Conservation (phyloP, 1,284 basidiomycete genomes). For the Fomitopsis schrenkii region DNA sequence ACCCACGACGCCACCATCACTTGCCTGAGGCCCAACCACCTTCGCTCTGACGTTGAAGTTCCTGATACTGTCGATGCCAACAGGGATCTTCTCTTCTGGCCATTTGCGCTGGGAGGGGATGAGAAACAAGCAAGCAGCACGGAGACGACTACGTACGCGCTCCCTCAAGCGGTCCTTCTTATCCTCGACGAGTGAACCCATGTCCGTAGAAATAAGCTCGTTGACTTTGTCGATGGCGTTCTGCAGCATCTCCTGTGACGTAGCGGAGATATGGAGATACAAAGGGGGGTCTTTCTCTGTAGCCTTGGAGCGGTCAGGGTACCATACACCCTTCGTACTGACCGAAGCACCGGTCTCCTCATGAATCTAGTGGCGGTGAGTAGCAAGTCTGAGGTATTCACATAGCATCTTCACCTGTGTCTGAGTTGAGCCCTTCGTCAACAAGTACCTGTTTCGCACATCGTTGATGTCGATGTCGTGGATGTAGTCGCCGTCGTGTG, state of each 20-base stretch:
- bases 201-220: conserved; percentile 80
- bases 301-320: conserved; percentile 86
- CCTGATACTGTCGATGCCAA: conserved; percentile 84
- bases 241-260: conserved; percentile 76
- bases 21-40: conserved; percentile 89
- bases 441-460: conserved; percentile 89
- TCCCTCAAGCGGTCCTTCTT: conserved; percentile 66
- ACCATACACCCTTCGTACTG: conserved; percentile 91
- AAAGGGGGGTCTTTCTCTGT: conserved; percentile 91
- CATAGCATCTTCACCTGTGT: conserved; percentile 58
- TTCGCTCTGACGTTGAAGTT: conserved; percentile 99
- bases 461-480: conserved; percentile 98
- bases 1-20: conserved; percentile 20
- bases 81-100: conserved; percentile 91
- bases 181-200: conserved; percentile 86
- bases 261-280: conserved; percentile 91
- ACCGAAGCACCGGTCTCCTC: conserved; percentile 89
- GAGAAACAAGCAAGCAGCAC: not conserved
- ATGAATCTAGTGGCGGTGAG: conserved; percentile 56
- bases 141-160: conserved; percentile 36
- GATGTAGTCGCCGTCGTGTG: conserved; percentile 80
- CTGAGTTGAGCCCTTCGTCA: conserved; percentile 94
- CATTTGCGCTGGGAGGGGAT: conserved; percentile 69
- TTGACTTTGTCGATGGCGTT: conserved; percentile 81
- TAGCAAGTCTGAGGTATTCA: not conserved